Percentiles rank a stretch among this genome's conserved stretches.
phyloP scores from a whole-genome alignment of 352 stramenopile species.

The Globisporangium paddicum region DNA sequence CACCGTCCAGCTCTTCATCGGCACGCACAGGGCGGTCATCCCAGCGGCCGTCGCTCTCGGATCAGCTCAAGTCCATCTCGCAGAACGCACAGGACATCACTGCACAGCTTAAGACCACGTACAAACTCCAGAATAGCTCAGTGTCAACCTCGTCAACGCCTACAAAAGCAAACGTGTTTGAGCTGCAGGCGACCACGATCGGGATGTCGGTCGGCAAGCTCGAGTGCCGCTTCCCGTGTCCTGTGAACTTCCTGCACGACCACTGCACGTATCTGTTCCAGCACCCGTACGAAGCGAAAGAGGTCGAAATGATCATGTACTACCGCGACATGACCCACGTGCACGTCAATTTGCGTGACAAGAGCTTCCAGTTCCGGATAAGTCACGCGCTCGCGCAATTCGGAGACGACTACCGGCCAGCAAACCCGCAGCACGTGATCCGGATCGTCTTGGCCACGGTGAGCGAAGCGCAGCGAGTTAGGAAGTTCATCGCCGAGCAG shows the following conservation, averaged over 20 bases:
- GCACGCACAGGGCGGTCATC: not conserved
- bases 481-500: constrained; percentile 25
- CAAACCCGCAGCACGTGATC: constrained; percentile 56
- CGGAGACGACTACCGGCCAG: constrained; percentile 50
- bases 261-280: constrained; percentile 68
- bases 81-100: constrained; percentile 46
- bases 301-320: constrained; percentile 75
- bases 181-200: constrained; percentile 47
- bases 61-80: constrained; percentile 64
- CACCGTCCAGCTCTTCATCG: not conserved
- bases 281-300: constrained; percentile 60
- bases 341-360: constrained; percentile 31
- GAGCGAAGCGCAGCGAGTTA: constrained; percentile 38
- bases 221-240: constrained; percentile 58
- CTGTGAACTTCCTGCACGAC: constrained; percentile 39
- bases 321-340: constrained; percentile 62
- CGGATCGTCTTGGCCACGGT: constrained; percentile 45
- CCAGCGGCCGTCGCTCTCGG: constrained; percentile 43
- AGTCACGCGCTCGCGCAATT: constrained; percentile 46
- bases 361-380: constrained; percentile 46
- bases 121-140: constrained; percentile 28
- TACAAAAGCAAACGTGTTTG: not conserved
- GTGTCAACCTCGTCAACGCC: not conserved
- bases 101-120: constrained; percentile 33
- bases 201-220: constrained; percentile 45